Evolutionary conservation across 768 basidiomycete species (phyloP), one percentile per base, ranked within the genome.

Genomic region (Lactarius psammicola): DNA sequence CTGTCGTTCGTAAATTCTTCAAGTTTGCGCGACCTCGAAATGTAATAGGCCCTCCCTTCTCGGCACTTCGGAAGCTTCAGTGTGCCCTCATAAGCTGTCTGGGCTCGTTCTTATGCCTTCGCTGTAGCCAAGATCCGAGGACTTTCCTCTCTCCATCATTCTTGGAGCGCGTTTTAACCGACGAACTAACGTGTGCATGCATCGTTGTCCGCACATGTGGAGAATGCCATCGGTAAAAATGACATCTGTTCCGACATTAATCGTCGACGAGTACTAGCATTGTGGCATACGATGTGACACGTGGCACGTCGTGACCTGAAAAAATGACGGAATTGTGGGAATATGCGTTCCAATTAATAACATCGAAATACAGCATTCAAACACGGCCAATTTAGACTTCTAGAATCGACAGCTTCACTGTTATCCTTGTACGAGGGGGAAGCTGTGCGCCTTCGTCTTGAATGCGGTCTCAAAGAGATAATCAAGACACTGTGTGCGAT

Each of bases 391-490:
- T 5, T 23, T 26, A 7, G 49, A 51, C 23, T 40, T 63, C 62
- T 55, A 28, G 53, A n/a, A 2, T 26, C 23, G 15, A 26, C 26
- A 11, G 6, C 36, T 18, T 26, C 46, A 49, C n/a, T 26, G 23
- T n/a, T 56, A 44, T 51, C 73, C 74, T 54, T 77, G 60, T 20
- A 80, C 78, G 1, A 86, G 85, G 7, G 80, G 81, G 10, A 89
- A 70, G 1, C 85, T 84, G 0, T 86, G 85, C 44, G 84, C 75
- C 72, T 84, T 88, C 89, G 91, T 90, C 77, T 89, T 90, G 60
- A 93, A 90, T 13, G 84, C 88, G 58, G 95, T 87, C 74, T 95
- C 94, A 70, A 95, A 93, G 20, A 95, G 81, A 76, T 95, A 95
- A 74, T 95, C 94, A 34, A 95, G 82, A 74, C 94, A 95, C 87